Evolutionary conservation across 2,329 filamentous ascomycete genomes (phyloP).

Genomic region (Pseudocercospora macadamiae): DNA sequence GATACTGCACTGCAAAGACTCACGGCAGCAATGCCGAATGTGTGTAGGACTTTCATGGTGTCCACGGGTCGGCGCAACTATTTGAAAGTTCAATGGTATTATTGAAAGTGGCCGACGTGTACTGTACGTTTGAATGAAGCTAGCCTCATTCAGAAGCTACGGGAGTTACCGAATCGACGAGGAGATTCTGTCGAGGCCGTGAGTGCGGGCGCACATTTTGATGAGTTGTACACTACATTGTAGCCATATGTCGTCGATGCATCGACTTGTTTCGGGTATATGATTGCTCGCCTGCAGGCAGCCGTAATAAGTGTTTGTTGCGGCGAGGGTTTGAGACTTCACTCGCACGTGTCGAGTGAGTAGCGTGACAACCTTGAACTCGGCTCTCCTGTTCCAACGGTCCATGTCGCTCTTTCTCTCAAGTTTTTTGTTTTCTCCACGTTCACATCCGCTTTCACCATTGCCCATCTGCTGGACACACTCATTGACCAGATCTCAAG

Average conservation of each 20-base stretch:
- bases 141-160: too few species aligned
- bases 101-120: too few species aligned
- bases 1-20: constrained; percentile 37
- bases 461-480: not conserved
- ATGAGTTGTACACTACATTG: too few species aligned
- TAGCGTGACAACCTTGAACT: not conserved
- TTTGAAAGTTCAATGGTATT: too few species aligned
- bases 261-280: not conserved
- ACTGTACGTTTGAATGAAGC: too few species aligned
- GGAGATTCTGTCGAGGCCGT: not conserved
- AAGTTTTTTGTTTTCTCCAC: not conserved
- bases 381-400: not conserved
- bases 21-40: constrained; percentile 17
- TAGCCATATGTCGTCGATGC: not conserved
- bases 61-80: too few species aligned
- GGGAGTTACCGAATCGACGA: too few species aligned
- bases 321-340: not conserved
- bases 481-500: not conserved
- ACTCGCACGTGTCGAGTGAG: not conserved
- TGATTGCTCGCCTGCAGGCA: not conserved
- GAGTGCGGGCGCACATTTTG: not conserved
- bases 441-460: not conserved
- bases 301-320: constrained; percentile 2
- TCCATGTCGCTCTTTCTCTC: not conserved
- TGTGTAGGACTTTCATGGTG: constrained; percentile 35